A percentile compares a stretch with the other conserved stretches of the same genome.
Evolutionary conservation across 352 stramenopile genomes (phyloP).

Genomic region (Peronosclerospora sorghi): DNA sequence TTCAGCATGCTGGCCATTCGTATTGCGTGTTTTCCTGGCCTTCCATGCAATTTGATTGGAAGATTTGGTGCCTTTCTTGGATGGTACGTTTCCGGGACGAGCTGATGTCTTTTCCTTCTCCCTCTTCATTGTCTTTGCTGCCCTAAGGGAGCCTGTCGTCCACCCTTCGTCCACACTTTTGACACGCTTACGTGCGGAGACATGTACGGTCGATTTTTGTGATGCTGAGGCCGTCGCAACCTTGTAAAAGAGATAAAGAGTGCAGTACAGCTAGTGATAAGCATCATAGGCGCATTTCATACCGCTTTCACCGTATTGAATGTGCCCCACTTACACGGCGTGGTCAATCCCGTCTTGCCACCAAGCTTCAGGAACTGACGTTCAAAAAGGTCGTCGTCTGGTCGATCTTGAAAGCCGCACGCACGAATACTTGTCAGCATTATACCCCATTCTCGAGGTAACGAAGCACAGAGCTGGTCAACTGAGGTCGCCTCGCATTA

Average conservation of each 20-base stretch:
- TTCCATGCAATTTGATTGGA: constrained; percentile 11
- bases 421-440: constrained; percentile 53
- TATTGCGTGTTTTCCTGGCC: constrained; percentile 7
- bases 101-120: constrained; percentile 13
- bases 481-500: constrained; percentile 75
- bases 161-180: constrained; percentile 13
- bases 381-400: too few relatives aligned
- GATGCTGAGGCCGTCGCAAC: constrained; percentile 5
- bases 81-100: constrained; percentile 4
- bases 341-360: constrained; percentile 25
- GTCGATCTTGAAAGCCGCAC: constrained; percentile 37
- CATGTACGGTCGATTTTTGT: constrained; percentile 9
- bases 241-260: constrained; percentile 1
- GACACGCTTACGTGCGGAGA: constrained; percentile 18
- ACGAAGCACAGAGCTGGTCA: constrained; percentile 28
- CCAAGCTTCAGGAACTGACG: too few relatives aligned
- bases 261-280: neutral
- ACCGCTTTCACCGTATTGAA: constrained; percentile 18
- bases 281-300: neutral
- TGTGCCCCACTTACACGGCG: constrained; percentile 37
- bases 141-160: neutral
- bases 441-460: constrained; percentile 39
- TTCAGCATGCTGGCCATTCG: constrained; percentile 5
- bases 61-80: constrained; percentile 10
- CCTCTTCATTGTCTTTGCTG: constrained; percentile 10